Evolutionary conservation across 768 basidiomycete species (phyloP).

Genomic region (Termitomyces heimii): DNA sequence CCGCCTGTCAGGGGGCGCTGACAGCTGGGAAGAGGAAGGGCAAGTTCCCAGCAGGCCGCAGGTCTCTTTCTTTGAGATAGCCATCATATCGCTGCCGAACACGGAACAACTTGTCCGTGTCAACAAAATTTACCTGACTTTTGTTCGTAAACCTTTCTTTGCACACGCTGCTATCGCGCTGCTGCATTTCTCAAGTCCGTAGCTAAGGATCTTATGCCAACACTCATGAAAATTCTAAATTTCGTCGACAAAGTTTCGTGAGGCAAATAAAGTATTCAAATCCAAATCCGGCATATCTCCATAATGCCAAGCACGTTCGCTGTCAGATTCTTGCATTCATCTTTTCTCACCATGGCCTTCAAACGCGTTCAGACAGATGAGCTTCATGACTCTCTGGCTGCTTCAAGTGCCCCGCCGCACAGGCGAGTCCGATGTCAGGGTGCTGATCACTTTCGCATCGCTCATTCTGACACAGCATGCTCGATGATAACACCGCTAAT

Average conservation of each 20-base stretch:
- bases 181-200: background rate
- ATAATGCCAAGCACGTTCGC: background rate
- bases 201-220: background rate
- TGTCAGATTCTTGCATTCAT: background rate
- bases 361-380: constrained; percentile 26
- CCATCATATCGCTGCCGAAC: constrained; percentile 14
- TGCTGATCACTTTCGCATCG: background rate
- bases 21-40: constrained; percentile 6
- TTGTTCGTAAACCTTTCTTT: background rate
- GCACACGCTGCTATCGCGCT: background rate
- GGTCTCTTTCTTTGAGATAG: constrained; percentile 2
- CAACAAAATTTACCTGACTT: background rate
- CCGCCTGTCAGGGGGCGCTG: constrained; percentile 12
- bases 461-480: constrained; percentile 23
- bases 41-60: constrained; percentile 7
- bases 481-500: constrained; percentile 44
- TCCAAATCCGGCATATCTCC: background rate
- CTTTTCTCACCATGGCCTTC: constrained; percentile 7
- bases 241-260: background rate
- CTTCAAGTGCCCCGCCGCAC: constrained; percentile 7
- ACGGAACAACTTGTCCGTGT: constrained; percentile 9
- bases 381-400: constrained; percentile 11
- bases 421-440: constrained; percentile 8
- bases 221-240: background rate
- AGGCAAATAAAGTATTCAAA: background rate